These are phyloP conservation scores for Ustanciosporium gigantosporum DNA, from an alignment of 1,284 basidiomycete genomes.

Conservation along the genomic window DNA sequence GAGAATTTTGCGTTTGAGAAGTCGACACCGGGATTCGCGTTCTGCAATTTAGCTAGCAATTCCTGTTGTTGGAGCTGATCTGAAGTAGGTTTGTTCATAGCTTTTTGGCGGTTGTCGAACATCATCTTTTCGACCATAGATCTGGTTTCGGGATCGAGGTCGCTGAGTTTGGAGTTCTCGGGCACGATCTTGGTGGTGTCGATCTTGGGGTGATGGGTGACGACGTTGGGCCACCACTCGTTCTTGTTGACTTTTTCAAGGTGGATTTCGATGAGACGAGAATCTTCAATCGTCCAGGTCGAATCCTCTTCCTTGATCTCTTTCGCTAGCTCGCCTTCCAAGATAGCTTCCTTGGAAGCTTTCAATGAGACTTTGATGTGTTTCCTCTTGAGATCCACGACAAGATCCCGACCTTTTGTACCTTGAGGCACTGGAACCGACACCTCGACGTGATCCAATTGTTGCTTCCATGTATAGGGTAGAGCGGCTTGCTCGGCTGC, in stretches of 20 bases:
- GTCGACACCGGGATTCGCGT: slow-evolving; percentile 38
- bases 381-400: slow-evolving; percentile 76
- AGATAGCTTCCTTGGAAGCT: slow-evolving; percentile 75
- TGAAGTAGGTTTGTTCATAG: slow-evolving; percentile 79
- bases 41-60: slow-evolving; percentile 37
- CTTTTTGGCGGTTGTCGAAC: slow-evolving; percentile 98
- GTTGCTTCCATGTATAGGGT: slow-evolving; percentile 90
- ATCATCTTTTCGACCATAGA: slow-evolving; percentile 99
- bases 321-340: slow-evolving; percentile 80
- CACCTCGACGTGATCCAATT: slow-evolving; percentile 83
- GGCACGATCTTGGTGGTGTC: slow-evolving; percentile 96
- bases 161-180: slow-evolving; percentile 90
- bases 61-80: slow-evolving; percentile 56
- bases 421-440: slow-evolving; percentile 82
- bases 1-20: slow-evolving; percentile 39
- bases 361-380: slow-evolving; percentile 83
- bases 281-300: slow-evolving; percentile 93
- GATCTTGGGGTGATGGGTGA: slow-evolving; percentile 93
- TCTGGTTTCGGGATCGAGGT: slow-evolving; percentile 90
- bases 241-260: slow-evolving; percentile 84
- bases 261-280: slow-evolving; percentile 73
- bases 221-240: slow-evolving; percentile 97
- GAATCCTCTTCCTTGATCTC: slow-evolving; percentile 95
- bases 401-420: slow-evolving; percentile 77
- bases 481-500: slow-evolving; percentile 79